Evolutionary conservation across 306 rosid species (phyloP).

Genomic region (Alnus glutinosa): DNA sequence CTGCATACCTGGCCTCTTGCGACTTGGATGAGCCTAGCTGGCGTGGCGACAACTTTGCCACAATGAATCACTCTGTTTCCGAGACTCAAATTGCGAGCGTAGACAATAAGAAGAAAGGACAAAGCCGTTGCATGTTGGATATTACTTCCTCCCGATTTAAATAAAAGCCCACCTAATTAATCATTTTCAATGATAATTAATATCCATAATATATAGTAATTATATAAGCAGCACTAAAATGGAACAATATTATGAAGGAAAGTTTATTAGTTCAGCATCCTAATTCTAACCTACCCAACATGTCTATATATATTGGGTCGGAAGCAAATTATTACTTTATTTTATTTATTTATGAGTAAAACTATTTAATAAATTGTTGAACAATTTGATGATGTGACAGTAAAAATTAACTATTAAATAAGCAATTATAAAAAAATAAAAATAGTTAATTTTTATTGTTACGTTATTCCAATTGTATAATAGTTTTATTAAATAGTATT

Average conservation of each 20-base stretch:
- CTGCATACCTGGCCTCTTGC: constrained; percentile 22
- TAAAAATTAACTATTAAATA: too few relatives aligned
- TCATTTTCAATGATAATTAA: neutral
- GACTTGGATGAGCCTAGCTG: constrained; percentile 21
- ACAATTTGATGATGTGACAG: too few relatives aligned
- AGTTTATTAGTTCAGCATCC: neutral
- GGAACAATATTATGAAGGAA: neutral
- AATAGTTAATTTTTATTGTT: too few relatives aligned
- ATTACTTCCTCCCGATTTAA: constrained; percentile 38
- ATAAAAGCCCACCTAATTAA: constrained; percentile 45
- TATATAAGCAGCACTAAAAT: neutral
- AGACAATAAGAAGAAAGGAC: constrained; percentile 47
- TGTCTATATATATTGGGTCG: too few relatives aligned
- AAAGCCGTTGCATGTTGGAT: constrained; percentile 37
- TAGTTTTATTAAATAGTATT: too few relatives aligned
- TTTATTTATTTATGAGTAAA: too few relatives aligned
- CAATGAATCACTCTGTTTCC: constrained; percentile 19
- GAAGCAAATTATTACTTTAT: too few relatives aligned
- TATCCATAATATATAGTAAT: neutral
- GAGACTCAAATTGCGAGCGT: constrained; percentile 27
- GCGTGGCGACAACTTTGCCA: constrained; percentile 13
- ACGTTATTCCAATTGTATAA: too few relatives aligned
- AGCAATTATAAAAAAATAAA: too few relatives aligned
- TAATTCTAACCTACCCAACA: too few relatives aligned
- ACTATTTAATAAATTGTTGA: too few relatives aligned